Evolutionary conservation across 257 asterid species (phyloP).

Genomic region (Rauvolfia tetraphylla): DNA sequence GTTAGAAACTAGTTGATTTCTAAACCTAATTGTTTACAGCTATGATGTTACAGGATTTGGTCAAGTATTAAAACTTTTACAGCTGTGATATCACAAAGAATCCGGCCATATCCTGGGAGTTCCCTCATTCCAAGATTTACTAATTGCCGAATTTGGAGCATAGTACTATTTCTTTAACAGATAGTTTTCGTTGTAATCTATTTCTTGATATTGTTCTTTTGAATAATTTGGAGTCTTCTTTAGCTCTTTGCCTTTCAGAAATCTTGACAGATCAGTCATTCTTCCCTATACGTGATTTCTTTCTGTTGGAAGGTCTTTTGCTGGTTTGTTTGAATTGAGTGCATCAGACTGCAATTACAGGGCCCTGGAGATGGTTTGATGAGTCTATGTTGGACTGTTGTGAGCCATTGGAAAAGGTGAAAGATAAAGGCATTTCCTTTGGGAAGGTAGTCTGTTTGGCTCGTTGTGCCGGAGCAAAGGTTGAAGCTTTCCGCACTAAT

Average conservation of each 20-base stretch:
- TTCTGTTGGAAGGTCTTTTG: background rate
- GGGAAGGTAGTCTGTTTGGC: slow-evolving; percentile 96
- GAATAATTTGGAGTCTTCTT: background rate
- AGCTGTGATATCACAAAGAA: too few relatives aligned
- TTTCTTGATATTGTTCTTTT: background rate
- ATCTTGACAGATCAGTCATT: background rate
- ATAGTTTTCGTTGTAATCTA: background rate
- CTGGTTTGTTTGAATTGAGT: slow-evolving; percentile 13
- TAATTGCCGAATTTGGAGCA: background rate
- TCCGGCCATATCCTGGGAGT: too few relatives aligned
- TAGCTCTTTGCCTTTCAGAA: background rate
- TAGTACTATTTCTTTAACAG: background rate
- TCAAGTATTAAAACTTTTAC: too few relatives aligned
- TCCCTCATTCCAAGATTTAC: too few relatives aligned
- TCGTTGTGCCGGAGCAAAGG: slow-evolving; percentile 96
- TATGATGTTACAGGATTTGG: too few relatives aligned
- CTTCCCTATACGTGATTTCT: background rate
- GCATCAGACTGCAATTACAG: slow-evolving; percentile 38
- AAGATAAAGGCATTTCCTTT: slow-evolving; percentile 82
- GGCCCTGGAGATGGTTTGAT: slow-evolving; percentile 99
- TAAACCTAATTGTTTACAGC: too few relatives aligned
- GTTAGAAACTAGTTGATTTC: too few relatives aligned
- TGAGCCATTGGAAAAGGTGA: slow-evolving; percentile 92
- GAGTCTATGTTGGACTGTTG: slow-evolving; percentile 99
- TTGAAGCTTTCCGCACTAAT: slow-evolving; percentile 82